phyloP scores from a whole-genome alignment of 371 early-diverging fungal species.

The Synchytrium microbalum region DNA sequence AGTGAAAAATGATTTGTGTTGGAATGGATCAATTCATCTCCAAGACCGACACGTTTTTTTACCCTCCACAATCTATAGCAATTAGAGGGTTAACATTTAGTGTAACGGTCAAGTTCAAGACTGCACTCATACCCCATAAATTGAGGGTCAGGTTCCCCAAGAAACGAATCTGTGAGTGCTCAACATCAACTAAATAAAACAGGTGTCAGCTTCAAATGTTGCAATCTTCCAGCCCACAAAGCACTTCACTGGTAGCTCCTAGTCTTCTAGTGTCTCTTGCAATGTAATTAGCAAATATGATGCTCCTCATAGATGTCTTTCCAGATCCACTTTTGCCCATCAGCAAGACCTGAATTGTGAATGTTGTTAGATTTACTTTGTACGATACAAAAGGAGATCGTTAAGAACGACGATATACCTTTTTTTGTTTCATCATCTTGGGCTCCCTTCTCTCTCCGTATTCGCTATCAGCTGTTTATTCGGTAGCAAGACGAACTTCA shows the following conservation, averaged over 20 bases:
- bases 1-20: not conserved
- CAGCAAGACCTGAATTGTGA: conserved; percentile 58
- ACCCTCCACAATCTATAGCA: conserved; percentile 20
- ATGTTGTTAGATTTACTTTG: not conserved
- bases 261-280: conserved; percentile 90
- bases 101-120: not conserved
- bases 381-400: not conserved
- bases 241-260: conserved; percentile 76
- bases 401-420: not conserved
- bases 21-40: not conserved
- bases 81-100: not conserved
- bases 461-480: not conserved
- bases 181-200: conserved; percentile 69
- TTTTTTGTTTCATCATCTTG: not conserved
- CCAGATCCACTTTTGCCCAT: conserved; percentile 97
- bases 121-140: conserved; percentile 82
- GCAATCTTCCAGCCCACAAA: not conserved
- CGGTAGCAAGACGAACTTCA: too few relatives aligned
- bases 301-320: conserved; percentile 96
- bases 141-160: conserved; percentile 89
- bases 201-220: not conserved
- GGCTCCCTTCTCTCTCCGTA: not conserved
- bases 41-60: not conserved
- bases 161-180: conserved; percentile 90
- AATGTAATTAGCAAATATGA: conserved; percentile 94